phyloP scores from a whole-genome alignment of 192 early-diverging fungal species.

The Gaertneriomyces sp. region DNA sequence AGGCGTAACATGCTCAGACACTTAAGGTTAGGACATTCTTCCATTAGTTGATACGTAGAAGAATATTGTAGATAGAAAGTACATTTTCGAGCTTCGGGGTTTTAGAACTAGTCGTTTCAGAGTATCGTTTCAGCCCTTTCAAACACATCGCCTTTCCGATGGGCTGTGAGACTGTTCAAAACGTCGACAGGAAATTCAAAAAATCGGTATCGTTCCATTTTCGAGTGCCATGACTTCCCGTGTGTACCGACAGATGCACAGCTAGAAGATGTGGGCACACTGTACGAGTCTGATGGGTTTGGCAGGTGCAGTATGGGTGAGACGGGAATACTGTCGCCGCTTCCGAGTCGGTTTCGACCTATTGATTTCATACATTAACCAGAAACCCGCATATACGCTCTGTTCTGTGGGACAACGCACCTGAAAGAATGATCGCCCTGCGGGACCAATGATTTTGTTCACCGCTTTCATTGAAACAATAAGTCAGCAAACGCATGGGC shows the following conservation, averaged over 20 bases:
- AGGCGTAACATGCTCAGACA: neutral
- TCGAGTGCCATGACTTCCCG: no score
- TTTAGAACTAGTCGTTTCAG: neutral
- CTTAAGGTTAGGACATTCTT: neutral
- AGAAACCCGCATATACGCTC: neutral
- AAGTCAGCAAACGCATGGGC: neutral
- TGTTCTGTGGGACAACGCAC: neutral
- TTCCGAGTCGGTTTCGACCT: constrained; percentile 4
- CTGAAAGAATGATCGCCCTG: constrained; percentile 1
- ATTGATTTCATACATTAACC: neutral
- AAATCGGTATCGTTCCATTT: constrained; percentile 8
- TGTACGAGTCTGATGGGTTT: neutral
- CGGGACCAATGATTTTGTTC: neutral
- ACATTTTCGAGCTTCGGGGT: neutral
- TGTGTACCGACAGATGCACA: constrained; percentile 10
- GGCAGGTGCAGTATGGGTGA: constrained; percentile 9
- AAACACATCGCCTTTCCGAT: neutral
- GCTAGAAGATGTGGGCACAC: constrained; percentile 21
- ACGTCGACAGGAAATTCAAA: constrained; percentile 9
- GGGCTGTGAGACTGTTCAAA: neutral
- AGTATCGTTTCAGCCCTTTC: neutral
- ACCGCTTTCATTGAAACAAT: neutral
- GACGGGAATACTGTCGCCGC: neutral
- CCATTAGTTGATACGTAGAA: neutral
- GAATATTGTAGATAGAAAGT: neutral